Evolutionary conservation across 768 basidiomycete species (phyloP), one percentile per base, ranked within the genome.

Genomic region (Naganishia vaughanmartiniae): DNA sequence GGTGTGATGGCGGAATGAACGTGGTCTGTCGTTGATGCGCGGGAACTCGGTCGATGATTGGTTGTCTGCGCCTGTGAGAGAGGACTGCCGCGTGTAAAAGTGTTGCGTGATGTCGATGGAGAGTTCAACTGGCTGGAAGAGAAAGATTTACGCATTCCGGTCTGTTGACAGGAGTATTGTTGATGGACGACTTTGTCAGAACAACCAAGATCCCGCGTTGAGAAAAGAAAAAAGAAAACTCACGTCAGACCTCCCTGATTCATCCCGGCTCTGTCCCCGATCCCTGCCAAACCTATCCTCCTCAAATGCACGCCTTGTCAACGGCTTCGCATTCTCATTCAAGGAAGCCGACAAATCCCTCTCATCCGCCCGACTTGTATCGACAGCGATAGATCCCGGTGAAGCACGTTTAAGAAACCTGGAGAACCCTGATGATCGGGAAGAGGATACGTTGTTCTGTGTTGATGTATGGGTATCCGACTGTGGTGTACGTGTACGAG

Each of bases 321-420:
- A 10, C 5, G 60, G 39, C 2, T 10, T 26, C 39, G 1, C 24
- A 15, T 34, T 7, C 3, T 42, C 4, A 6, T 12, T 24, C 48
- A 51, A 2, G 4, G 48, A 15, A 7, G 17, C 14, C 9, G 46
- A 15, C 14, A 46, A 26, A 26, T 51, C n/a, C 12, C n/a, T 51
- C 24, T n/a, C 48, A 21, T 51, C 48, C 7, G 48, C 5, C 5
- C 46, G 46, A 21, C 15, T 21, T 19, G 6, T 5, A 42, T 2
- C 11, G 14, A 6, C 58, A 34, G n/a, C 39, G 11, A 6, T 45
- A 6, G 39, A 63, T 15, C 24, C 60, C 12, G 60, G 60, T 1
- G 60, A 63, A 42, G 42, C 60, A 46, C 39, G 60, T 42, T 63
- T n/a, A 2, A 63, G 28, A 24, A 63, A 45, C 60, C 60, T 63